Base-by-base conservation (phyloP, 2,329 filamentous ascomycete species). In the Colletotrichum cordylinicola region DNA sequence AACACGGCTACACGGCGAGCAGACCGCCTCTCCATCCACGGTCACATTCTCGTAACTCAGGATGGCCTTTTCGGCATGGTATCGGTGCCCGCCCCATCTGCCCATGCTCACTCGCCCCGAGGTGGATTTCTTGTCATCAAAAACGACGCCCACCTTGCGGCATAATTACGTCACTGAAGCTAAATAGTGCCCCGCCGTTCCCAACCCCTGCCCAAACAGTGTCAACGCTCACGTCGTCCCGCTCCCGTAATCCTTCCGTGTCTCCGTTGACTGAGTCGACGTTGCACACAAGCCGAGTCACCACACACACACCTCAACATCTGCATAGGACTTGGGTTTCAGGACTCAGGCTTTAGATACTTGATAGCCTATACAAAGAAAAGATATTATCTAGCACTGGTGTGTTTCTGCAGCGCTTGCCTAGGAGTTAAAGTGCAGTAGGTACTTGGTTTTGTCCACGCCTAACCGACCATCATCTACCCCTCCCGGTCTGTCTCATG, bases 301-400 rank as follows among this genome's bases (percentile, higher is more conserved):
- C 21, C 7, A 13, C 18, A 48, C 33, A 62, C 61, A 72, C 31
- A 31, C 31, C 8, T 39, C n/a, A 33, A 39, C 35, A 8, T n/a
- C 35, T 67, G 33, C 56, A 29, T 31, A 33, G 21, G 10, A 52
- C 48, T 3, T 29, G n/a, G 33, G 16, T 68, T 43, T 68, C 52
- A 60, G 33, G 21, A 16, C 55, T 39, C 21, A 27, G 15, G 61
- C 48, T 55, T 33, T 18, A 24, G 55, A 67, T 67, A 56, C 56
- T 67, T 16, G 39, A 67, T 62, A 67, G 27, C 62, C 68, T 73
- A 60, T 73, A 69, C 73, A 73, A 73, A 75, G 48, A 73, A 52
- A 52, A 73, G 27, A 75, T 73, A 75, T 60, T 73, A 75, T 75
- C 58, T 67, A 73, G 43, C 69, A 65, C 70, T 75, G 69, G 35